phyloP scores from a whole-genome alignment of 2,329 filamentous ascomycete species.

The Nemania bipapillata region DNA sequence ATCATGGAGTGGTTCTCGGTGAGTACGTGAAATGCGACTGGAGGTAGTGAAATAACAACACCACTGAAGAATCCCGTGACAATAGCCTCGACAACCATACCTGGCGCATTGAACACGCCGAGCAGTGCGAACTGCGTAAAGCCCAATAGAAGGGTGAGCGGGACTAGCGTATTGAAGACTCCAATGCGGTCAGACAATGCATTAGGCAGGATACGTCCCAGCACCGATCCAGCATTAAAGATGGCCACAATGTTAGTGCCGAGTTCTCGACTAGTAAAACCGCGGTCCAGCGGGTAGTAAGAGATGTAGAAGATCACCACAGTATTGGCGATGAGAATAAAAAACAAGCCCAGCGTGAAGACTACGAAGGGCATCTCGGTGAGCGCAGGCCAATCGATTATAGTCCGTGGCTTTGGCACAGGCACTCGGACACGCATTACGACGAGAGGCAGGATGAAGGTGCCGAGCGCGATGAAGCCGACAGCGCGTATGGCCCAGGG shows the following conservation, averaged over 20 bases:
- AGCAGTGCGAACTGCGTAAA: conserved; percentile 50
- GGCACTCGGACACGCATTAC: conserved; percentile 52
- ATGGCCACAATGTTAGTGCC: conserved; percentile 58
- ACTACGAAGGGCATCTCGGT: conserved; percentile 53
- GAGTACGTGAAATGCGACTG: conserved; percentile 54
- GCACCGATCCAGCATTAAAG: conserved; percentile 55
- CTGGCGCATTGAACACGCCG: conserved; percentile 48
- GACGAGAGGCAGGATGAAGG: conserved; percentile 41
- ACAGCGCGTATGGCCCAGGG: conserved; percentile 46
- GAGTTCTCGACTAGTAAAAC: conserved; percentile 48
- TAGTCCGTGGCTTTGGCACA: conserved; percentile 50
- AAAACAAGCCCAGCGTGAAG: conserved; percentile 50
- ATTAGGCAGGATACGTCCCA: conserved; percentile 56
- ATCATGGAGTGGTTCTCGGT: conserved; percentile 56
- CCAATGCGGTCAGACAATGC: conserved; percentile 54
- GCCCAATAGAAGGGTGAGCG: not conserved
- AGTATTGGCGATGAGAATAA: conserved; percentile 57
- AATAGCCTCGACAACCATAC: conserved; percentile 52
- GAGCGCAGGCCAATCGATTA: conserved; percentile 56
- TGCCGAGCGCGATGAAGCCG: conserved; percentile 48
- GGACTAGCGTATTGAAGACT: conserved; percentile 49
- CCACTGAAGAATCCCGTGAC: conserved; percentile 58
- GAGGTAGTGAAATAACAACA: conserved; percentile 56
- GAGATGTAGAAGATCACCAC: conserved; percentile 56
- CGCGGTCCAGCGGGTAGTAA: conserved; percentile 43